phyloP scores from a whole-genome alignment of 2,329 filamentous ascomycete genomes.

The Dothidotthia symphoricarpi region DNA sequence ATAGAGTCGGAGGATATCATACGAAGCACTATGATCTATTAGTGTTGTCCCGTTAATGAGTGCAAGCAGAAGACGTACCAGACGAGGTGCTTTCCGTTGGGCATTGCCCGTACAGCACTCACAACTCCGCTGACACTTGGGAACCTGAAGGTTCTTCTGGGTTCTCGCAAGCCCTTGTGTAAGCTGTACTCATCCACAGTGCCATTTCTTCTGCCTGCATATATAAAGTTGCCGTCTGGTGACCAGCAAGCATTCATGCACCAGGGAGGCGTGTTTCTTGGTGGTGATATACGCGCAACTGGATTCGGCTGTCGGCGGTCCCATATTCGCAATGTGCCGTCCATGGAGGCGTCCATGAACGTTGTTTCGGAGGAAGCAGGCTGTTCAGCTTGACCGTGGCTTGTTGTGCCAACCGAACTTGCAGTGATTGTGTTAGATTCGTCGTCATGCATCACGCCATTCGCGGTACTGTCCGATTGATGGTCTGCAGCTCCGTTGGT shows the following conservation, averaged over 20 bases:
- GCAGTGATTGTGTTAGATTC: slow-evolving; percentile 37
- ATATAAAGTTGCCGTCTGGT: slow-evolving; percentile 91
- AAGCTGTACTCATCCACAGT: slow-evolving; percentile 94
- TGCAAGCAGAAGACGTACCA: slow-evolving; percentile 56
- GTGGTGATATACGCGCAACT: slow-evolving; percentile 73
- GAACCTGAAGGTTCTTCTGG: slow-evolving; percentile 79
- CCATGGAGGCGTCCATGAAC: slow-evolving; percentile 84
- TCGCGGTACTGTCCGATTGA: slow-evolving; percentile 25
- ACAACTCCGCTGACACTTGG: slow-evolving; percentile 87
- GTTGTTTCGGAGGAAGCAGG: slow-evolving; percentile 66
- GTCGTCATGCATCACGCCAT: slow-evolving; percentile 55
- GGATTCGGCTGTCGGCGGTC: slow-evolving; percentile 75
- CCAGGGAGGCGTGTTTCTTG: slow-evolving; percentile 82
- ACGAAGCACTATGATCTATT: slow-evolving; percentile 64
- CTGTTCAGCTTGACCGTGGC: slow-evolving; percentile 36
- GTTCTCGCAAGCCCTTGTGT: slow-evolving; percentile 72
- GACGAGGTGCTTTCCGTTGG: slow-evolving; percentile 85
- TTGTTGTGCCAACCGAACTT: slow-evolving; percentile 12
- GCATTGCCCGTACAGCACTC: slow-evolving; percentile 84
- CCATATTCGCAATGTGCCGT: slow-evolving; percentile 91
- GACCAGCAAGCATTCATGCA: slow-evolving; percentile 98
- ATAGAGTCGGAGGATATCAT: slow-evolving; percentile 91
- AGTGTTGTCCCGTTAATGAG: slow-evolving; percentile 8
- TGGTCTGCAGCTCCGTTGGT: slow-evolving; percentile 23
- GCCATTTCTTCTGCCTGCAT: slow-evolving; percentile 83